phyloP scores from a whole-genome alignment of 2,329 filamentous ascomycete genomes.

The Colletotrichum incanum region DNA sequence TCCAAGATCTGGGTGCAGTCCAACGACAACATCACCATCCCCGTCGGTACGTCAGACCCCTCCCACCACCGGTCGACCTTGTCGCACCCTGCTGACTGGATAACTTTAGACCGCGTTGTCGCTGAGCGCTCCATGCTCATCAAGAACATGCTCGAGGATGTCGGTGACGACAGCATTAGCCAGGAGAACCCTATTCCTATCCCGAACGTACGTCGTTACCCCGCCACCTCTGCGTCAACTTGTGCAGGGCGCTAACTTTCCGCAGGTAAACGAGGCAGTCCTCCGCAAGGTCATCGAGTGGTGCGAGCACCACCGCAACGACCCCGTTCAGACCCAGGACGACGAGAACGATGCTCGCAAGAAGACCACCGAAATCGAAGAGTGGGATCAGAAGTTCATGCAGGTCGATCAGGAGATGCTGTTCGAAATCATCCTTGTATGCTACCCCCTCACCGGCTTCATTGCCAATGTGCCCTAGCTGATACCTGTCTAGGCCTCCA shows the following conservation, averaged over 20 bases:
- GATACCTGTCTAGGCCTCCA: conserved; percentile 78
- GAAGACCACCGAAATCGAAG: conserved; percentile 98
- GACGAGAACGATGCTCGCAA: conserved; percentile 95
- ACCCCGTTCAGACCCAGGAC: conserved; percentile 85
- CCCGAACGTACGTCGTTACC: conserved; percentile 74
- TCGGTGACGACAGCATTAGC: conserved; percentile 75
- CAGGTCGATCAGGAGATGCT: conserved; percentile 99
- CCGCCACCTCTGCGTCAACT: conserved; percentile 27
- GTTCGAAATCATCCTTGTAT: conserved; percentile 97
- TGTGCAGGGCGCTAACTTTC: conserved; percentile 34
- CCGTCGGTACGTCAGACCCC: conserved; percentile 54
- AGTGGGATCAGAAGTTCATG: conserved; percentile 99
- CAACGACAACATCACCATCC: conserved; percentile 65
- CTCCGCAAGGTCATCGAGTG: conserved; percentile 97
- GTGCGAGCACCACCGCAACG: conserved; percentile 95
- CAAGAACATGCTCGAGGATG: conserved; percentile 98
- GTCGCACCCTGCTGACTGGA: conserved; percentile 21
- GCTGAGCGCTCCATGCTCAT: conserved; percentile 94
- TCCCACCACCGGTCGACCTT: not conserved
- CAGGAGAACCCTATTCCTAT: conserved; percentile 84
- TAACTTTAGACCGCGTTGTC: conserved; percentile 79
- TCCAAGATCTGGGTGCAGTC: conserved; percentile 66
- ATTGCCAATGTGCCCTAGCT: not conserved
- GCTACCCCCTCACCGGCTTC: conserved; percentile 52
- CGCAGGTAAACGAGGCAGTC: conserved; percentile 90